Evolutionary conservation across 2,329 filamentous ascomycete genomes (phyloP).

Genomic region (Rhytidhysteron rufulum): DNA sequence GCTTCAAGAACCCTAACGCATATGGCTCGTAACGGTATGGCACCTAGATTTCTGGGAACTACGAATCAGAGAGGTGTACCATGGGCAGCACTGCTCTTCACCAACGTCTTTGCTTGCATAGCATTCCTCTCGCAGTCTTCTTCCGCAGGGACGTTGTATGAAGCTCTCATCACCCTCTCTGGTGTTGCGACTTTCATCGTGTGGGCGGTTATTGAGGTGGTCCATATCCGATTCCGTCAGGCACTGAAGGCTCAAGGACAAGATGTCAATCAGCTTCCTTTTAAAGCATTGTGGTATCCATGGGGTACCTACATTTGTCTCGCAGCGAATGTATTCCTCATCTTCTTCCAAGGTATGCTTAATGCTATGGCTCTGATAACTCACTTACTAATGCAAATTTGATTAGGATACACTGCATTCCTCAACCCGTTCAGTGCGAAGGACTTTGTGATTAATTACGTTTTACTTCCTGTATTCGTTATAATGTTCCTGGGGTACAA

Average conservation of each 20-base stretch:
- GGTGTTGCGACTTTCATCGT: constrained; percentile 36
- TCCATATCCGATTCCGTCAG: constrained; percentile 41
- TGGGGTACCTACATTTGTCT: constrained; percentile 12
- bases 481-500: constrained; percentile 12
- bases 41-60: constrained; percentile 11
- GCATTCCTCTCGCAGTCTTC: constrained; percentile 26
- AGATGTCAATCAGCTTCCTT: constrained; percentile 17
- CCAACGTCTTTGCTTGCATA: constrained; percentile 35
- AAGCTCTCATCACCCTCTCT: constrained; percentile 14
- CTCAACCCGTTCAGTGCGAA: constrained; percentile 12
- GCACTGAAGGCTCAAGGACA: constrained; percentile 37
- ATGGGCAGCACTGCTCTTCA: constrained; percentile 30
- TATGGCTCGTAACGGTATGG: constrained; percentile 12
- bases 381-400: not conserved
- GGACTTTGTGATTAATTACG: constrained; percentile 16
- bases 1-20: constrained; percentile 12
- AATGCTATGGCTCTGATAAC: not conserved
- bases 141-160: constrained; percentile 10
- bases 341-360: constrained; percentile 13
- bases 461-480: constrained; percentile 13
- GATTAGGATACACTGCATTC: constrained; percentile 12
- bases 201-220: constrained; percentile 37
- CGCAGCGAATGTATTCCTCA: constrained; percentile 13
- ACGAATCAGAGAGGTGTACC: constrained; percentile 10
- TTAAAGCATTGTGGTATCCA: constrained; percentile 12